phyloP scores from a whole-genome alignment of 352 stramenopile species.

The Phytophthora ohioensis region DNA sequence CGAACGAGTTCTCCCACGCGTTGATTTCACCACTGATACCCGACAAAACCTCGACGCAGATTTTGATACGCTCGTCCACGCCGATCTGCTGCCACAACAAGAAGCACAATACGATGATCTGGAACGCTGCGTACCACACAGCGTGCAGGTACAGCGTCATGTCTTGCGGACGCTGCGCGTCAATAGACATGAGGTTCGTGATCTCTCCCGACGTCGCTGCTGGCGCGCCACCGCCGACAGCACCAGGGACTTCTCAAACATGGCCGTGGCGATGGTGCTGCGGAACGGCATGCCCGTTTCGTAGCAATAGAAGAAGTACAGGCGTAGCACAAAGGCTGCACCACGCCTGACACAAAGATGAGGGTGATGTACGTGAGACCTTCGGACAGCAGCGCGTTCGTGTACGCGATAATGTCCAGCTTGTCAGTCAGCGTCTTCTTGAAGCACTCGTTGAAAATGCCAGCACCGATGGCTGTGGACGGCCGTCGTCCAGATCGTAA shows the following conservation, averaged over 20 bases:
- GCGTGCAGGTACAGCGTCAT: too few relatives aligned
- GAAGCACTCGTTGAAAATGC: slow-evolving; percentile 96
- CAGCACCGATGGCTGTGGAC: slow-evolving; percentile 96
- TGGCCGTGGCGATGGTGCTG: too few relatives aligned
- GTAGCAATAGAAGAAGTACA: too few relatives aligned
- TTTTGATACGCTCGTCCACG: slow-evolving; percentile 91
- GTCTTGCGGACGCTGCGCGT: slow-evolving; percentile 89
- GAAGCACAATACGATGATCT: slow-evolving; percentile 74
- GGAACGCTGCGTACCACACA: too few relatives aligned
- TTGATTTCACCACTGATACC: slow-evolving; percentile 72
- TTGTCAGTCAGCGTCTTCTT: slow-evolving; percentile 83
- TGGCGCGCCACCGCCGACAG: slow-evolving; percentile 51
- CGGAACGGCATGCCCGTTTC: too few relatives aligned
- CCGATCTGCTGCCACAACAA: slow-evolving; percentile 83
- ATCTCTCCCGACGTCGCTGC: slow-evolving; percentile 94
- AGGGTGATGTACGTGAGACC: slow-evolving; percentile 68
- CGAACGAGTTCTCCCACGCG: slow-evolving; percentile 42
- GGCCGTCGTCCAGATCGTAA: slow-evolving; percentile 52
- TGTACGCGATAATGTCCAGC: slow-evolving; percentile 87
- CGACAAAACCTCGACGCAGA: slow-evolving; percentile 76
- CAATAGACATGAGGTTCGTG: slow-evolving; percentile 97
- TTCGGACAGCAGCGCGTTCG: slow-evolving; percentile 56
- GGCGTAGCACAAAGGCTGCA: slow-evolving; percentile 68
- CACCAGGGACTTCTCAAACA: too few relatives aligned
- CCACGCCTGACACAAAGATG: slow-evolving; percentile 74